Evolutionary conservation across 2,329 filamentous ascomycete species (phyloP).

Genomic region (Cordyceps pruinosa): DNA sequence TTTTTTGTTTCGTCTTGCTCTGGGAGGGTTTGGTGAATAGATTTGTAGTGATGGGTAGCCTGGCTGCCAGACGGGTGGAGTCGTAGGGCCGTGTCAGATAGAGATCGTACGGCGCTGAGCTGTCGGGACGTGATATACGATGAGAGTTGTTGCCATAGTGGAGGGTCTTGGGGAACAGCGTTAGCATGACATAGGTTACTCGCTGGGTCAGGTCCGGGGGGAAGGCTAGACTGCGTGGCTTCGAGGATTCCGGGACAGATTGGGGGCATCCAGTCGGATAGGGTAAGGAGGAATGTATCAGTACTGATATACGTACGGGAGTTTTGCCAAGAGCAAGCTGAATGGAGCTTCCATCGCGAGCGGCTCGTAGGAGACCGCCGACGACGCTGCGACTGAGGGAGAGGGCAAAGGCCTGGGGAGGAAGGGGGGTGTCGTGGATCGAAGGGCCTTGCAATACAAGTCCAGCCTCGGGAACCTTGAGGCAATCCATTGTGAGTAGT

Average conservation of each 20-base stretch:
- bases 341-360: conserved; percentile 49
- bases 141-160: conserved; percentile 46
- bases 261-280: neutral
- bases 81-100: conserved; percentile 48
- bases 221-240: neutral
- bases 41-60: conserved; percentile 44
- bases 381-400: conserved; percentile 51
- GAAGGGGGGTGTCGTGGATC: conserved; percentile 36
- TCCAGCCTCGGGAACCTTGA: conserved; percentile 52
- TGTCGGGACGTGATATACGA: conserved; percentile 36
- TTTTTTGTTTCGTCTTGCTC: conserved; percentile 24
- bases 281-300: neutral
- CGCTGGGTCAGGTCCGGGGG: neutral
- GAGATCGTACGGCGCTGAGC: conserved; percentile 47
- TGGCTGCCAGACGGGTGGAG: conserved; percentile 38
- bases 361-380: conserved; percentile 55
- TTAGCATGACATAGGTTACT: conserved; percentile 1
- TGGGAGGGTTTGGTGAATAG: conserved; percentile 38
- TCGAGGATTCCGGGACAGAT: neutral
- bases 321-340: conserved; percentile 50
- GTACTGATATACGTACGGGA: conserved; percentile 46
- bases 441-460: conserved; percentile 49
- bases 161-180: conserved; percentile 37
- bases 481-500: conserved; percentile 39
- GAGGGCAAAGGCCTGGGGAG: conserved; percentile 51